These are phyloP conservation scores for Leccinum truebloodii DNA, from an alignment of 768 basidiomycete species.

Conservation along the genomic window DNA sequence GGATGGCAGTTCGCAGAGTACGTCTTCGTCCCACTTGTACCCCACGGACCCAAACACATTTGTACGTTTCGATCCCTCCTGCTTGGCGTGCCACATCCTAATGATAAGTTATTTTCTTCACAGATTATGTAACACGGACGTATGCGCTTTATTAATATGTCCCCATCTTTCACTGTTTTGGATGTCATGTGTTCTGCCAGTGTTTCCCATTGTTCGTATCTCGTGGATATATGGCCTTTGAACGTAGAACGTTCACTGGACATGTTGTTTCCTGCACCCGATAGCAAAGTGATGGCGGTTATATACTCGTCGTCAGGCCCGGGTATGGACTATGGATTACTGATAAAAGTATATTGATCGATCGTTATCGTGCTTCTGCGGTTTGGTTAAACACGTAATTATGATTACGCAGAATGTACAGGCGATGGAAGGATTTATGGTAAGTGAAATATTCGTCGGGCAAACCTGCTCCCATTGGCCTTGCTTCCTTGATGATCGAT, in stretches of 20 bases:
- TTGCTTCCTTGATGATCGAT: background rate
- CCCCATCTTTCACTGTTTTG: background rate
- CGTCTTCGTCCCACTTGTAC: conserved; percentile 32
- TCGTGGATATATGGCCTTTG: conserved; percentile 1
- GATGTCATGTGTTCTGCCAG: background rate
- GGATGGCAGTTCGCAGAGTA: conserved; percentile 17
- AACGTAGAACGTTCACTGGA: conserved; percentile 16
- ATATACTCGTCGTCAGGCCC: background rate
- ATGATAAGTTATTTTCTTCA: conserved; percentile 1
- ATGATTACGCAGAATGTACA: background rate
- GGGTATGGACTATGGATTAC: conserved; percentile 1
- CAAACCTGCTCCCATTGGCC: background rate
- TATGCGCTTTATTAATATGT: background rate
- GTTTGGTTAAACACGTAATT: background rate
- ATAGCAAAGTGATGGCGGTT: conserved; percentile 1
- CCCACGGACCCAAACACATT: conserved; percentile 35
- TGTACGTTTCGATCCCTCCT: conserved; percentile 26
- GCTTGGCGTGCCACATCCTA: conserved; percentile 8
- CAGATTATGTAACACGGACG: conserved; percentile 25
- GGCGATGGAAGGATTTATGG: background rate
- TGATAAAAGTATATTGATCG: conserved; percentile 5
- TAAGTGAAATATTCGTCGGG: background rate
- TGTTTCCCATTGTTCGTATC: conserved; percentile 1
- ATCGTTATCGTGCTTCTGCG: conserved; percentile 8
- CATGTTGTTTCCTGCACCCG: background rate